phyloP scores from a whole-genome alignment of 2,329 filamentous ascomycete species.

The Ceratocystis huliohia region DNA sequence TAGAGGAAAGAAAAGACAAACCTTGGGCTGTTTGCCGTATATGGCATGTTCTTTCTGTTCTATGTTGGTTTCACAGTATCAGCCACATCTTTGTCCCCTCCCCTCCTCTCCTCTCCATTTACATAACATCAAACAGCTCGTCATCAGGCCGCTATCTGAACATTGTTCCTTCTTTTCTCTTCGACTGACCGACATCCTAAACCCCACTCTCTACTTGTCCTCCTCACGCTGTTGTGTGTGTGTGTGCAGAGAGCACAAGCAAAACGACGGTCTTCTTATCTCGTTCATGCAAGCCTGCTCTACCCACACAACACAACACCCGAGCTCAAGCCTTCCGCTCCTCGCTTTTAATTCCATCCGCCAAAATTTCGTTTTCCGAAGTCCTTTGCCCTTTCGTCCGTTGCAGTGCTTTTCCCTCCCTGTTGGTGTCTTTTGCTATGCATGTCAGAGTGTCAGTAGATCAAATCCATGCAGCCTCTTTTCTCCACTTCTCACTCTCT shows the following conservation, averaged over 20 bases:
- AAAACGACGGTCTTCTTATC: neutral
- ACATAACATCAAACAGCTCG: neutral
- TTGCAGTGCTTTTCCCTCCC: neutral
- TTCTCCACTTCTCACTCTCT: neutral
- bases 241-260: neutral
- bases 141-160: neutral
- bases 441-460: constrained; percentile 9
- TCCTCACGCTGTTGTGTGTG: neutral
- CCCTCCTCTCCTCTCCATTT: neutral
- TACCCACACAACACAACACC: neutral
- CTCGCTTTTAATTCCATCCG: too few relatives aligned
- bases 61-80: neutral
- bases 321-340: neutral
- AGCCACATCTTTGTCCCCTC: neutral
- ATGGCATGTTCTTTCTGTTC: neutral
- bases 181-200: neutral
- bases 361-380: too few relatives aligned
- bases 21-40: neutral
- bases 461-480: constrained; percentile 1
- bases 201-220: neutral
- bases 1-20: neutral
- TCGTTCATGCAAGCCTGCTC: constrained; percentile 3
- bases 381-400: neutral
- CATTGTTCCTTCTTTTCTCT: neutral
- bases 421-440: neutral